A percentile compares a stretch with the other conserved stretches of the same genome.
Evolutionary conservation across 345 rosid species (phyloP).

Genomic region (Draba incana): DNA sequence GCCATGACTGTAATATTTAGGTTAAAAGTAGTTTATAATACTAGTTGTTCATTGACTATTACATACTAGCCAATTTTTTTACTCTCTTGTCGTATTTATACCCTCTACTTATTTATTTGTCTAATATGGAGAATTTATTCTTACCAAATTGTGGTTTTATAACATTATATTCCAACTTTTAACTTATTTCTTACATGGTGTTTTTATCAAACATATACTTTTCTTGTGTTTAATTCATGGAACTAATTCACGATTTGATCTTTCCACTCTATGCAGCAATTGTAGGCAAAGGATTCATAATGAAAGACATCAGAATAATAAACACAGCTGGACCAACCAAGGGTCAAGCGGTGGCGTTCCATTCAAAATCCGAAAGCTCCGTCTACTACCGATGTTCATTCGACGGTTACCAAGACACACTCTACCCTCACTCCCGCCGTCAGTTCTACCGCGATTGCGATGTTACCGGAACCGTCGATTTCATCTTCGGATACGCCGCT

Average conservation of each 20-base stretch:
- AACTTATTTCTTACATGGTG: not conserved
- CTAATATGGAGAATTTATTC: too few relatives aligned
- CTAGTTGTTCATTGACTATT: too few relatives aligned
- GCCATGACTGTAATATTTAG: too few relatives aligned
- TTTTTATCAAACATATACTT: too few relatives aligned
- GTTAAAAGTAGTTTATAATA: too few relatives aligned
- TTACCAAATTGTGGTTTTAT: too few relatives aligned
- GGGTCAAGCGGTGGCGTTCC: slow-evolving; percentile 93
- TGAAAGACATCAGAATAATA: slow-evolving; percentile 59
- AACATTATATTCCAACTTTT: too few relatives aligned
- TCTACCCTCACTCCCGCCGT: slow-evolving; percentile 75
- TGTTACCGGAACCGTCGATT: slow-evolving; percentile 81
- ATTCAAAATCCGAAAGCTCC: slow-evolving; percentile 78
- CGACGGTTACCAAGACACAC: slow-evolving; percentile 78
- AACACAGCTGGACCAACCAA: slow-evolving; percentile 80
- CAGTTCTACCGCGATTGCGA: slow-evolving; percentile 82
- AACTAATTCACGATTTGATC: not conserved
- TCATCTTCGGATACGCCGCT: slow-evolving; percentile 79
- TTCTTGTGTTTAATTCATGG: too few relatives aligned
- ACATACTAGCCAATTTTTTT: too few relatives aligned
- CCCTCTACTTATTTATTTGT: not conserved
- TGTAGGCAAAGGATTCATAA: slow-evolving; percentile 70
- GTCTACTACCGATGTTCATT: slow-evolving; percentile 59
- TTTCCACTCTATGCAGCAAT: slow-evolving; percentile 49
- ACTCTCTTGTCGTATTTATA: too few relatives aligned